Evolutionary conservation across 768 basidiomycete genomes (phyloP), one percentile per base, ranked within the genome.

Genomic region (Hericium rajendrae): DNA sequence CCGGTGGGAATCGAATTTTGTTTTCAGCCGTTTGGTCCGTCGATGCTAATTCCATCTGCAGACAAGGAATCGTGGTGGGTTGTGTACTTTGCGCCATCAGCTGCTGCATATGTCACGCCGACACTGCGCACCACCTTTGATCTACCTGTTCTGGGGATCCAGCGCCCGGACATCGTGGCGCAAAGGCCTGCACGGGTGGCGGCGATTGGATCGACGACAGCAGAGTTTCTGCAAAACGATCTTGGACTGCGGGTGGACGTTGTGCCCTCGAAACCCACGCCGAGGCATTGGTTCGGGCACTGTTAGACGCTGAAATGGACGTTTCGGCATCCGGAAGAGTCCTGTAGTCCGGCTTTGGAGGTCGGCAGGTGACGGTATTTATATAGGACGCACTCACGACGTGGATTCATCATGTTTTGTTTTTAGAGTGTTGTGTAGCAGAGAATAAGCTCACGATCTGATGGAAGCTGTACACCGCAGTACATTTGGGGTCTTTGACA

Each of bases 1-100:
- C 53, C 60, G 56, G 49, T 59, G 49, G 43, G 28, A 6, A 40
- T 48, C n/a, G 13, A 43, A 1, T 32, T 32, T 32, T 4, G 5
- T 32, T 1, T 32, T 6, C 32, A 22, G 22, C 32, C 32, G 9
- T 32, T 4, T 6, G 32, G 32, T 32, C 32, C 9, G 32, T 10
- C 32, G 32, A n/a, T 48, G 46, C 48, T 20, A 16, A 38, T 38
- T 11, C 18, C 8, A 12, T 16, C 22, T 18, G 39, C 26, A 43
- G 54, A 43, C 32, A 53, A 60, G 18, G 51, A 51, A 10, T 10
- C 6, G 6, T 84, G 82, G 79, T 91, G 88, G 89, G 79, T 88
- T 1, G 79, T 84, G 18, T 81, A 80, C 65, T 91, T 91, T 63
- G 86, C 88, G 0, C 88, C 88, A 4, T 91, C 88, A 1, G 78